Conservation (phyloP, 73 alveolate species). For the Breviolum minutum region DNA sequence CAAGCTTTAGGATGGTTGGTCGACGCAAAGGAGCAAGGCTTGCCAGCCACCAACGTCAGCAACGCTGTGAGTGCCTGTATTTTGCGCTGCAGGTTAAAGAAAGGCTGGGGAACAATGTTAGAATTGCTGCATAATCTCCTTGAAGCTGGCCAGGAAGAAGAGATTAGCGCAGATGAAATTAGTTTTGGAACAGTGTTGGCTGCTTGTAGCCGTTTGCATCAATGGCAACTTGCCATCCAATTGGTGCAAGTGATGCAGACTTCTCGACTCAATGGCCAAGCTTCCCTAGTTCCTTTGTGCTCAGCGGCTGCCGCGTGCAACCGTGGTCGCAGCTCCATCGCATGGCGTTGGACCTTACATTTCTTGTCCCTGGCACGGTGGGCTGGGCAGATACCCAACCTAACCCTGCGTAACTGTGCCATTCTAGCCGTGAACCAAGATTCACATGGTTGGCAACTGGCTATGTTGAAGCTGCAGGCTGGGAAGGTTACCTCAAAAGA, state of each 20-base stretch:
- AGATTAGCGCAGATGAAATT: conserved; percentile 55
- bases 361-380: not conserved
- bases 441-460: conserved; percentile 5
- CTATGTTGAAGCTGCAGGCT: conserved; percentile 50
- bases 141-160: not conserved
- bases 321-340: conserved; percentile 15
- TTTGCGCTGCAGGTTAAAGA: conserved; percentile 13
- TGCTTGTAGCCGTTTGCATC: conserved; percentile 27
- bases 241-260: conserved; percentile 50
- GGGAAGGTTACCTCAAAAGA: not conserved
- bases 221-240: not conserved
- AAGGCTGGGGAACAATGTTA: conserved; percentile 32
- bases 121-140: conserved; percentile 17
- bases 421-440: conserved; percentile 32
- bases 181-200: conserved; percentile 69
- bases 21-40: not conserved
- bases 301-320: conserved; percentile 73
- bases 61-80: conserved; percentile 60
- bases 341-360: conserved; percentile 68
- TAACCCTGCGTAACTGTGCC: conserved; percentile 44
- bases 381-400: conserved; percentile 33
- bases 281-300: conserved; percentile 30
- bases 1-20: not conserved
- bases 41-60: conserved; percentile 33
- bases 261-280: not conserved